Conservation (phyloP, 2,329 filamentous ascomycete species). For the Microthyrium microscopicum region DNA sequence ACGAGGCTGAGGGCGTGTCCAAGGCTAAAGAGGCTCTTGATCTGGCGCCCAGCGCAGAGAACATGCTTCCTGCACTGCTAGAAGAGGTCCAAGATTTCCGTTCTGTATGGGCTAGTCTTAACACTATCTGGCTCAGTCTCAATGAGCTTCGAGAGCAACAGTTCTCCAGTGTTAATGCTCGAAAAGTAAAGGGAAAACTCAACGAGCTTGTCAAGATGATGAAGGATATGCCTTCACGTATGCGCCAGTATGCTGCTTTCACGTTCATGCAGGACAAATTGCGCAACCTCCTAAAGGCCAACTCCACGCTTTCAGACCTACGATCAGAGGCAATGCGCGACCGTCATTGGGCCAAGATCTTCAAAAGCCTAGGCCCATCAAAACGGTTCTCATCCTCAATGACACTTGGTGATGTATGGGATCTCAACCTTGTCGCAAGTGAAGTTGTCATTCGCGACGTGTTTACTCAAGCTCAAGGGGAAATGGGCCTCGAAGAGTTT, state of each 20-base stretch:
- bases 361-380: constrained; percentile 82
- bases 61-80: constrained; percentile 66
- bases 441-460: constrained; percentile 83
- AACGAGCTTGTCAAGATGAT: constrained; percentile 94
- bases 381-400: constrained; percentile 91
- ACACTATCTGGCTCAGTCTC: constrained; percentile 90
- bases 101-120: constrained; percentile 90
- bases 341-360: constrained; percentile 94
- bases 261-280: constrained; percentile 92
- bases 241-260: constrained; percentile 99
- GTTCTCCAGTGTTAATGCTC: constrained; percentile 90
- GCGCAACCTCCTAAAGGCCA: constrained; percentile 78
- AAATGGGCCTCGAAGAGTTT: constrained; percentile 97
- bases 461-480: constrained; percentile 86
- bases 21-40: constrained; percentile 96
- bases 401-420: constrained; percentile 98
- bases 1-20: constrained; percentile 81
- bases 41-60: constrained; percentile 63
- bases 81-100: constrained; percentile 98
- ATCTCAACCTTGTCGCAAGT: constrained; percentile 75
- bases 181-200: constrained; percentile 78
- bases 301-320: constrained; percentile 70
- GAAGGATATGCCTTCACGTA: constrained; percentile 96
- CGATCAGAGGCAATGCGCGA: constrained; percentile 95
- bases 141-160: constrained; percentile 84